Evolutionary conservation across 805 yeast genomes (phyloP), one percentile per base, ranked within the genome.

Genomic region (Candida golubevii): DNA sequence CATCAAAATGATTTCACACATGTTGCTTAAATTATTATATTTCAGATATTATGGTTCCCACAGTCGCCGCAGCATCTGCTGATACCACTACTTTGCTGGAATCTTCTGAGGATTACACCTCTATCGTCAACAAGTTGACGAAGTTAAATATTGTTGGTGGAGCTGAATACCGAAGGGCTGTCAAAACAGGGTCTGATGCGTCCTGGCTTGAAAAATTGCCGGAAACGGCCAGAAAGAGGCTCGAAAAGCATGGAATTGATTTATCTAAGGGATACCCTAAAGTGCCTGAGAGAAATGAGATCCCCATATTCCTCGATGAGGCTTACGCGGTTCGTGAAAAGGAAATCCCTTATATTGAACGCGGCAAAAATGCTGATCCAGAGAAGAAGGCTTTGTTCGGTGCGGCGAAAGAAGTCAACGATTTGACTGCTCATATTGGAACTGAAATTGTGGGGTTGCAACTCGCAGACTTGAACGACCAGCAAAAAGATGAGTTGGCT

Each of bases 391-490:
- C 66, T 2, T 52, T 61, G 48, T 57, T 61, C 26, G 61, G 63
- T 12, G 66, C 66, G 13, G 65, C 66, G 27, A 61, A 52, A 40
- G 61, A 58, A 40, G 66, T 61, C n/a, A 57, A 32, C 30, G 34
- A 61, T 49, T 54, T 61, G 54, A 59, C 66, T 47, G 58, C 58
- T 42, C 65, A 61, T 47, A 55, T 61, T 46, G 66, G 66, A 26
- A 61, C 65, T 10, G 66, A 61, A 43, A 58, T 61, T 38, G 60
- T 61, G 26, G 66, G 66, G 7, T 55, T 61, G 47, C 66, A 61
- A 39, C 58, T 61, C 47, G 39, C 57, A 7, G 64, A 61, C 14
- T 57, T 61, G 54, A 52, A 36, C 46, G 63, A 61, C 39, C 35
- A 61, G 44, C 65, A 61, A 34, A 59, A 55, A 46, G 63, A 61